These are phyloP conservation scores for Vigna trinervia DNA, from an alignment of 306 rosid species.

Conservation along the genomic window DNA sequence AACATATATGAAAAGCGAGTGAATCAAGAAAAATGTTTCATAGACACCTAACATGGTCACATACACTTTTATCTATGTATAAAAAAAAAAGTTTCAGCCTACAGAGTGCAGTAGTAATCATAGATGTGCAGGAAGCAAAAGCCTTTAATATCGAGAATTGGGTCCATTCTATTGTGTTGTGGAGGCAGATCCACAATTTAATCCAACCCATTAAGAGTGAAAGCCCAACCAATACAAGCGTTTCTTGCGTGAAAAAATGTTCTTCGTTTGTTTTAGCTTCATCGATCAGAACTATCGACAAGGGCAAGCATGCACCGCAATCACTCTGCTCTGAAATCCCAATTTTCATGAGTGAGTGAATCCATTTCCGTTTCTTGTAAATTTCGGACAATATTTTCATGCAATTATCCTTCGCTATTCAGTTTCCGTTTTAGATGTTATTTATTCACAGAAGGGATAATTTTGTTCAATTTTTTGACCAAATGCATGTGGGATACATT, in stretches of 20 bases:
- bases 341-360: slow-evolving; percentile 24
- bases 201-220: neutral
- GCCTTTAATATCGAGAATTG: too few relatives aligned
- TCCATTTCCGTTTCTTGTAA: neutral
- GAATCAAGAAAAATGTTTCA: too few relatives aligned
- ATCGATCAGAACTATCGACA: neutral
- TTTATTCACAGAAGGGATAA: neutral
- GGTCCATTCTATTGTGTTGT: too few relatives aligned
- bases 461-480: slow-evolving; percentile 1
- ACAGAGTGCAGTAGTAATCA: too few relatives aligned
- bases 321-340: slow-evolving; percentile 3
- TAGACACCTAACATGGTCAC: too few relatives aligned
- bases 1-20: too few relatives aligned
- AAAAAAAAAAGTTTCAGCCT: too few relatives aligned
- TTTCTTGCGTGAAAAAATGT: neutral
- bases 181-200: too few relatives aligned
- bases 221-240: neutral
- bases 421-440: neutral
- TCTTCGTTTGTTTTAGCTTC: neutral
- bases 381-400: slow-evolving; percentile 3
- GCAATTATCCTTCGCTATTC: neutral
- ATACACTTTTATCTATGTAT: too few relatives aligned
- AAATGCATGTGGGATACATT: slow-evolving; percentile 24
- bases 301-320: neutral
- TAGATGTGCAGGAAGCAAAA: too few relatives aligned